phyloP scores from a whole-genome alignment of 441 rosid species.

The Melianthus villosus region DNA sequence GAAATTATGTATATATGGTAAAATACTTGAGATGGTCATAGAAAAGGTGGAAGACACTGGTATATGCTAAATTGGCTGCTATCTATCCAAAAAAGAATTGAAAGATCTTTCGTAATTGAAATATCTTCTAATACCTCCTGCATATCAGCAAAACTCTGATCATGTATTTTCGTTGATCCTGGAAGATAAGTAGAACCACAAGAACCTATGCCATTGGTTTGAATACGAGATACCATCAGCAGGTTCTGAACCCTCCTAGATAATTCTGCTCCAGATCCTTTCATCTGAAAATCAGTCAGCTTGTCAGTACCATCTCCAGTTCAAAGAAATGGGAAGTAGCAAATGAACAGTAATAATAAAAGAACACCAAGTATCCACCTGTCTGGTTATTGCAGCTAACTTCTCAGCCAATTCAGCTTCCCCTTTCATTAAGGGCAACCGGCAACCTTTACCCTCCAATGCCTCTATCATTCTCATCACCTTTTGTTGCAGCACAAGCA shows the following conservation, averaged over 20 bases:
- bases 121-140: slow-evolving; percentile 44
- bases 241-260: slow-evolving; percentile 82
- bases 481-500: slow-evolving; percentile 22
- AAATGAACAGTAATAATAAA: neutral
- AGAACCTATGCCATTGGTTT: slow-evolving; percentile 44
- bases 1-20: no score
- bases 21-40: no score
- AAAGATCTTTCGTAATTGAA: neutral
- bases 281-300: slow-evolving; percentile 39
- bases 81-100: neutral
- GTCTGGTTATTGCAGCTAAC: slow-evolving; percentile 60
- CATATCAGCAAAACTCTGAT: slow-evolving; percentile 91
- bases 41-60: neutral
- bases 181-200: slow-evolving; percentile 64
- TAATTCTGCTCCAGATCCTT: slow-evolving; percentile 94
- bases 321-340: neutral
- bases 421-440: slow-evolving; percentile 70
- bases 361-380: slow-evolving; percentile 26
- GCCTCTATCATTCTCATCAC: slow-evolving; percentile 87
- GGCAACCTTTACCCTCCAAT: slow-evolving; percentile 74
- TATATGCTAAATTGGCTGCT: neutral
- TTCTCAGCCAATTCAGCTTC: slow-evolving; percentile 86
- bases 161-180: slow-evolving; percentile 90
- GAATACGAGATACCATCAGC: slow-evolving; percentile 54
- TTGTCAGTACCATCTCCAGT: slow-evolving; percentile 10